phyloP scores from a whole-genome alignment of 2,329 filamentous ascomycete species.

The Alternaria gansuensis region DNA sequence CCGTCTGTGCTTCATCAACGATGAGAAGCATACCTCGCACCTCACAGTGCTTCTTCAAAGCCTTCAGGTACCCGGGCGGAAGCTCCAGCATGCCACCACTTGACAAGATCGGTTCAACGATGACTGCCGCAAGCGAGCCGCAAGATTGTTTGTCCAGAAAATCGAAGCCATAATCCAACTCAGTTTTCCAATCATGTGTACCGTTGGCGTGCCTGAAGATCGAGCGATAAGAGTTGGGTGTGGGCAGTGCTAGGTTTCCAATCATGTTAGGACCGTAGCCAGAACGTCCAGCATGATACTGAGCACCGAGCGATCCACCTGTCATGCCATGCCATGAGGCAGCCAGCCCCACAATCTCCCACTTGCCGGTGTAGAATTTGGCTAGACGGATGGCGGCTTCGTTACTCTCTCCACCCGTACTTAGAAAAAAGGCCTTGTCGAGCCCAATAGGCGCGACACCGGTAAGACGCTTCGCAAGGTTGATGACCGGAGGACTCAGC shows the following conservation, averaged over 20 bases:
- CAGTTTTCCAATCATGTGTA: conserved; percentile 71
- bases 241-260: conserved; percentile 66
- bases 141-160: conserved; percentile 68
- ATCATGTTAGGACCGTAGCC: conserved; percentile 60
- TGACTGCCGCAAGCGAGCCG: conserved; percentile 70
- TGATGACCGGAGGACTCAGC: conserved; percentile 48
- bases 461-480: conserved; percentile 43
- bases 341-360: conserved; percentile 68
- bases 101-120: conserved; percentile 68
- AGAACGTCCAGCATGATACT: conserved; percentile 63
- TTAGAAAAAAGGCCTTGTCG: conserved; percentile 49
- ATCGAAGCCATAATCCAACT: conserved; percentile 69
- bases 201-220: conserved; percentile 68
- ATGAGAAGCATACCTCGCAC: conserved; percentile 49
- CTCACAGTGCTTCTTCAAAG: conserved; percentile 58
- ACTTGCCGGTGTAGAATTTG: conserved; percentile 70
- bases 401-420: conserved; percentile 50
- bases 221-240: conserved; percentile 69
- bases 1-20: conserved; percentile 52
- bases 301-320: conserved; percentile 61
- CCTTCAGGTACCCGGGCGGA: conserved; percentile 66
- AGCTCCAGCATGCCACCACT: conserved; percentile 69
- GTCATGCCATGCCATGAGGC: conserved; percentile 71
- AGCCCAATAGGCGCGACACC: conserved; percentile 37
- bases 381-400: conserved; percentile 72